Evolutionary conservation across 2,329 filamentous ascomycete genomes (phyloP).

Genomic region (Ophiostoma novo-ulmi): DNA sequence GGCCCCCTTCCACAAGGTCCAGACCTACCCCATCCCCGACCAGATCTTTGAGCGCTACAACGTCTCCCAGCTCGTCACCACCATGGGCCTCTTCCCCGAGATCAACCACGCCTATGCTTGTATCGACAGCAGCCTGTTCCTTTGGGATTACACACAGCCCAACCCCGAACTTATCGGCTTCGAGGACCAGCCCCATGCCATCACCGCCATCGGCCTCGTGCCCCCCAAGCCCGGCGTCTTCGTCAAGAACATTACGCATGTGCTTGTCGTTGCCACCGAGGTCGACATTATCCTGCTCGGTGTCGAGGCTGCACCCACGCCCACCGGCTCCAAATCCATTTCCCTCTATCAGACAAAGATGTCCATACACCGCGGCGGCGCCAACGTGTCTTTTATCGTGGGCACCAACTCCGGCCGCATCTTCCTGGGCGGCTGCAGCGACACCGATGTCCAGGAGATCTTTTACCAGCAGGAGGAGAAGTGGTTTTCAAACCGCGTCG

Average conservation of each 20-base stretch:
- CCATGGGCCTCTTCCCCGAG: constrained; percentile 92
- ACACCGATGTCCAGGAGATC: constrained; percentile 87
- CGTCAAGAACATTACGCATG: constrained; percentile 74
- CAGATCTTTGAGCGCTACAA: constrained; percentile 92
- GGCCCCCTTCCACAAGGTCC: constrained; percentile 83
- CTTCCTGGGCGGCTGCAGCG: constrained; percentile 77
- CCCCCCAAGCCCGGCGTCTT: constrained; percentile 84
- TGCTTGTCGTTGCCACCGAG: constrained; percentile 83
- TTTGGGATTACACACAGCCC: constrained; percentile 96
- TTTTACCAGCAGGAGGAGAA: constrained; percentile 96
- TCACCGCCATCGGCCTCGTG: constrained; percentile 85
- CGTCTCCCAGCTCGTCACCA: constrained; percentile 75
- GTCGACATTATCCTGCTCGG: constrained; percentile 83
- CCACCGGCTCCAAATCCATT: constrained; percentile 66
- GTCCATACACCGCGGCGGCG: constrained; percentile 68
- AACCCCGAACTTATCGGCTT: constrained; percentile 88
- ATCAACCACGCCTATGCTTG: constrained; percentile 93
- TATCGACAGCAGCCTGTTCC: constrained; percentile 90
- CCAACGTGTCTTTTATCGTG: constrained; percentile 71
- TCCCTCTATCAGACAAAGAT: constrained; percentile 85
- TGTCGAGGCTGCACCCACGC: constrained; percentile 61
- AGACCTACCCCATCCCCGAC: constrained; percentile 85
- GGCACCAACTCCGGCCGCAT: constrained; percentile 83
- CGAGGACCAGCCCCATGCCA: constrained; percentile 81
- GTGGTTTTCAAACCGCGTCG: constrained; percentile 87